Conservation (phyloP, 352 stramenopile species). For the Halophytophthora batemanensis region DNA sequence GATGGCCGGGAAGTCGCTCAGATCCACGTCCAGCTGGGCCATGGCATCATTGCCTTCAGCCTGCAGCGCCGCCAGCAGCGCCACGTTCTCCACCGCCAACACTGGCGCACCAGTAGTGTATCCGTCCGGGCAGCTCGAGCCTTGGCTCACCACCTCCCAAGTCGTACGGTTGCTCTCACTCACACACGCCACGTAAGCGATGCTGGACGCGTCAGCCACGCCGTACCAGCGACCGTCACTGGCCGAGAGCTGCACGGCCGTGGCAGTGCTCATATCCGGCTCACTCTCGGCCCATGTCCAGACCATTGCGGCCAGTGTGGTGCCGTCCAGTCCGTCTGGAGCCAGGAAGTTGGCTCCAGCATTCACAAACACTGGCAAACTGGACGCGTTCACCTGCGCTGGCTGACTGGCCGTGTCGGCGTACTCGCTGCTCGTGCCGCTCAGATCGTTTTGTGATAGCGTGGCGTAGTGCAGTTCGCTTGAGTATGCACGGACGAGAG, state of each 20-base stretch:
- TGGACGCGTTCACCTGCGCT: constrained; percentile 29
- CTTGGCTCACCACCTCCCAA: constrained; percentile 49
- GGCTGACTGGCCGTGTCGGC: constrained; percentile 23
- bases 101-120: constrained; percentile 30
- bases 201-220: constrained; percentile 32
- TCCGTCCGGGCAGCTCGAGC: constrained; percentile 38
- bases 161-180: constrained; percentile 37
- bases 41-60: constrained; percentile 24
- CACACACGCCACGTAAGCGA: constrained; percentile 52
- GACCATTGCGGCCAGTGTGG: constrained; percentile 45
- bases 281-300: constrained; percentile 65
- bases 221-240: constrained; percentile 58
- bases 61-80: constrained; percentile 31
- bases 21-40: constrained; percentile 47
- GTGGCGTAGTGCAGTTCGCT: constrained; percentile 55
- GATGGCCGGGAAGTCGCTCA: constrained; percentile 44
- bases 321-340: constrained; percentile 52
- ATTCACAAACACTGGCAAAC: constrained; percentile 41
- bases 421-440: constrained; percentile 9
- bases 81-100: constrained; percentile 51
- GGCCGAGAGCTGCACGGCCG: constrained; percentile 40
- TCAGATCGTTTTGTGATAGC: constrained; percentile 33
- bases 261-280: constrained; percentile 29
- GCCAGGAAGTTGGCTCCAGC: constrained; percentile 62
- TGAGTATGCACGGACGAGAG: constrained; percentile 43